phyloP scores from a whole-genome alignment of 208 protist species.

The Herpetomonas samuelpessoai region DNA sequence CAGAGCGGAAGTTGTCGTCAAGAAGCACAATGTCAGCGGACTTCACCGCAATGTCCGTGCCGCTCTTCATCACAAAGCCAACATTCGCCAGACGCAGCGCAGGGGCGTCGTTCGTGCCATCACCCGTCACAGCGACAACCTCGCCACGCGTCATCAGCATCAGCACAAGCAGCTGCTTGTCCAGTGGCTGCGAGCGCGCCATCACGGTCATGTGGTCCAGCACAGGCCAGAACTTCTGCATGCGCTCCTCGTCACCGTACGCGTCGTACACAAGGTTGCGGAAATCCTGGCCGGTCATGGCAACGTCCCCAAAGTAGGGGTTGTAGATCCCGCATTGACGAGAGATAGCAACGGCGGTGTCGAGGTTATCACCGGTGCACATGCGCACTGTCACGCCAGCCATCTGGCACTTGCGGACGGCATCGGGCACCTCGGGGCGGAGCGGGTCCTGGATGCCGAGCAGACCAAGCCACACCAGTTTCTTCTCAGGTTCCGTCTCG shows the following conservation, averaged over 20 bases:
- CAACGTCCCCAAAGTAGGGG: constrained; percentile 48
- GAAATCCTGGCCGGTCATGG: constrained; percentile 92
- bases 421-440: constrained; percentile 89
- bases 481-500: constrained; percentile 56
- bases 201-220: constrained; percentile 84
- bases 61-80: constrained; percentile 97
- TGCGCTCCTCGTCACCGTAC: constrained; percentile 67
- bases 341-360: constrained; percentile 93
- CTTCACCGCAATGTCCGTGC: constrained; percentile 96
- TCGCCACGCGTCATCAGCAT: constrained; percentile 78
- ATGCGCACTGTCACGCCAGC: constrained; percentile 96
- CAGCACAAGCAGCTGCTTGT: constrained; percentile 90
- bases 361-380: constrained; percentile 95
- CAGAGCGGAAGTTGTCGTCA: constrained; percentile 98
- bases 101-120: constrained; percentile 98
- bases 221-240: constrained; percentile 70
- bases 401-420: constrained; percentile 89
- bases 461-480: constrained; percentile 92
- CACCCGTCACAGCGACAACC: constrained; percentile 91
- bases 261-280: constrained; percentile 72
- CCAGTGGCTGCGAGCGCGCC: constrained; percentile 80
- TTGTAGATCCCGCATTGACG: constrained; percentile 92
- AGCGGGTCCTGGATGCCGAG: constrained; percentile 95
- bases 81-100: constrained; percentile 96
- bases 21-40: constrained; percentile 93